A percentile compares a stretch with the other conserved stretches of the same genome.
phyloP scores from a whole-genome alignment of 1,284 basidiomycete species.

The Kwoniella shivajii region DNA sequence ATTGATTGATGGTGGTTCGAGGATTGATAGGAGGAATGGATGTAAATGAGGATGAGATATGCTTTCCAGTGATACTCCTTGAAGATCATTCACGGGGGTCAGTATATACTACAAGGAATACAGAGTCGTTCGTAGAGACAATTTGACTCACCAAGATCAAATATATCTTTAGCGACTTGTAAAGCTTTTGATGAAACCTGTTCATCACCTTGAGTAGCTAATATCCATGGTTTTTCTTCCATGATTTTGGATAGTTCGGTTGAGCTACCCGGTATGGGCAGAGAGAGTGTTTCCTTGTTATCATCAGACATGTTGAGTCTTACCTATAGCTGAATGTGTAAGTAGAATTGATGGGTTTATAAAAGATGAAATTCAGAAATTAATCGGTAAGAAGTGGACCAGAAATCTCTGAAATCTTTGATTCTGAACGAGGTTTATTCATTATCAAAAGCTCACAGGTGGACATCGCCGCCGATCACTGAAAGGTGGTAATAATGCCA shows the following conservation, averaged over 20 bases:
- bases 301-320: constrained; percentile 8
- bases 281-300: neutral
- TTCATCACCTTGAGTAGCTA: constrained; percentile 58
- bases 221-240: constrained; percentile 27
- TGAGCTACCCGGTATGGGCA: constrained; percentile 7
- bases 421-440: too few species aligned
- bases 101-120: too few species aligned
- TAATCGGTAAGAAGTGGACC: too few species aligned
- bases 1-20: constrained; percentile 62
- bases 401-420: too few species aligned
- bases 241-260: constrained; percentile 13
- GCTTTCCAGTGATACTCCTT: constrained; percentile 61
- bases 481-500: too few species aligned
- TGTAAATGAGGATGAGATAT: constrained; percentile 67
- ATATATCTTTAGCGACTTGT: constrained; percentile 71
- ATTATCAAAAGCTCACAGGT: too few species aligned
- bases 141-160: constrained; percentile 69
- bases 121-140: neutral
- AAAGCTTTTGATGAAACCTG: constrained; percentile 66
- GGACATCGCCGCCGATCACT: too few species aligned
- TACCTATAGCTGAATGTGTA: too few species aligned
- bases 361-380: too few species aligned
- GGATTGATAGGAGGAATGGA: constrained; percentile 68
- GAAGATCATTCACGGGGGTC: neutral
- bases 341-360: too few species aligned